These are phyloP conservation scores for Triticum aestivum DNA, from an alignment of 176 grass and related monocot species.

Conservation along the genomic window DNA sequence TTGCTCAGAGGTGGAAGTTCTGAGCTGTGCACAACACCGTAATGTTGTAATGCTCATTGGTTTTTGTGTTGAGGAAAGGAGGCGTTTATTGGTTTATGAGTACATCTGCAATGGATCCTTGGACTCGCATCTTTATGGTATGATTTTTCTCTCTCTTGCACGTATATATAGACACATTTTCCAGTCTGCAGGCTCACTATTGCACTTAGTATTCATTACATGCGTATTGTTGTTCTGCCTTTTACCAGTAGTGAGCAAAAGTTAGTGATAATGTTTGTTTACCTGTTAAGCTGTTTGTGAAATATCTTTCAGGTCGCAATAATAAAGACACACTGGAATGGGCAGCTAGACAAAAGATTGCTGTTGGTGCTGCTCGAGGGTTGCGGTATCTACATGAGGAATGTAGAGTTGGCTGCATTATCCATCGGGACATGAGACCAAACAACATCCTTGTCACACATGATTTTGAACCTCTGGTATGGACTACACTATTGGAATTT, in stretches of 20 bases:
- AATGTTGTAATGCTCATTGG: constrained; percentile 99
- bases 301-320: constrained; percentile 60
- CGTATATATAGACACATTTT: constrained; percentile 4
- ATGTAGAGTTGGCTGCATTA: constrained; percentile 98
- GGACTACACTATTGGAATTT: constrained; percentile 1
- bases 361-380: constrained; percentile 93
- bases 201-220: neutral
- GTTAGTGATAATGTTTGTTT: neutral
- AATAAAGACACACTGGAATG: constrained; percentile 82
- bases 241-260: neutral
- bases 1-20: constrained; percentile 97
- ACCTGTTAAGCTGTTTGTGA: constrained; percentile 5
- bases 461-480: constrained; percentile 99
- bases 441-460: constrained; percentile 99
- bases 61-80: constrained; percentile 97
- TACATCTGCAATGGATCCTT: constrained; percentile 99
- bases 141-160: neutral
- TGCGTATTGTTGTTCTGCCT: neutral
- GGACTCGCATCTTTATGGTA: constrained; percentile 99
- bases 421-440: constrained; percentile 97
- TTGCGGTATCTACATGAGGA: constrained; percentile 96
- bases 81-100: constrained; percentile 94
- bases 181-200: neutral
- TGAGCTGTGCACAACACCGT: constrained; percentile 97
- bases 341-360: constrained; percentile 95